phyloP scores from a whole-genome alignment of 2,329 filamentous ascomycete genomes.

The Camptophora hylomeconis region DNA sequence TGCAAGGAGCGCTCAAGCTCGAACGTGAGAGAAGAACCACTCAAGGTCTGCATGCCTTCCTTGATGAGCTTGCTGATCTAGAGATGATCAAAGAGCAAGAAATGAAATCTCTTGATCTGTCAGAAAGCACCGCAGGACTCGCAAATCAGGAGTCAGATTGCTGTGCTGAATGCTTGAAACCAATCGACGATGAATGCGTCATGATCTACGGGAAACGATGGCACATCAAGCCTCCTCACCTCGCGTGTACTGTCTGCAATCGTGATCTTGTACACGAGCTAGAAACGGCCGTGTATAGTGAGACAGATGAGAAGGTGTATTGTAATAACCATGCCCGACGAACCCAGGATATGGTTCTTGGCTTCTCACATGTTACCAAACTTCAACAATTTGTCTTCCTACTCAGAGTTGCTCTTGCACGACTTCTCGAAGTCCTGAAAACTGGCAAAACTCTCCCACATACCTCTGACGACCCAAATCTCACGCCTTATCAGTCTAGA shows the following conservation, averaged over 20 bases:
- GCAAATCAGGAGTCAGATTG: slow-evolving; percentile 72
- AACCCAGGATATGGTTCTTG: slow-evolving; percentile 42
- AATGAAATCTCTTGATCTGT: slow-evolving; percentile 49
- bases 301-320: slow-evolving; percentile 53
- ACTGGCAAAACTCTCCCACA: slow-evolving; percentile 69
- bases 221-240: slow-evolving; percentile 59
- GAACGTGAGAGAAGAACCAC: slow-evolving; percentile 68
- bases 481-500: slow-evolving; percentile 52
- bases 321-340: slow-evolving; percentile 45
- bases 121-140: slow-evolving; percentile 50
- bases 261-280: slow-evolving; percentile 58
- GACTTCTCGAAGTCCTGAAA: slow-evolving; percentile 75
- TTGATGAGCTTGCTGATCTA: slow-evolving; percentile 73
- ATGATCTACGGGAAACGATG: slow-evolving; percentile 63
- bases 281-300: slow-evolving; percentile 58
- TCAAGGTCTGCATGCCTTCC: slow-evolving; percentile 67
- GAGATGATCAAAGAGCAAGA: slow-evolving; percentile 64
- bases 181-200: slow-evolving; percentile 89
- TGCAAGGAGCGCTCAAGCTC: slow-evolving; percentile 82
- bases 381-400: slow-evolving; percentile 91
- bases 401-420: slow-evolving; percentile 77
- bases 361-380: slow-evolving; percentile 66
- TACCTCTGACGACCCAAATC: slow-evolving; percentile 59
- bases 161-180: slow-evolving; percentile 66
- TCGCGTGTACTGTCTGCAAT: slow-evolving; percentile 57